These are phyloP conservation scores for Aspergillus luchuensis DNA, from an alignment of 2,329 filamentous ascomycete species.

Conservation along the genomic window DNA sequence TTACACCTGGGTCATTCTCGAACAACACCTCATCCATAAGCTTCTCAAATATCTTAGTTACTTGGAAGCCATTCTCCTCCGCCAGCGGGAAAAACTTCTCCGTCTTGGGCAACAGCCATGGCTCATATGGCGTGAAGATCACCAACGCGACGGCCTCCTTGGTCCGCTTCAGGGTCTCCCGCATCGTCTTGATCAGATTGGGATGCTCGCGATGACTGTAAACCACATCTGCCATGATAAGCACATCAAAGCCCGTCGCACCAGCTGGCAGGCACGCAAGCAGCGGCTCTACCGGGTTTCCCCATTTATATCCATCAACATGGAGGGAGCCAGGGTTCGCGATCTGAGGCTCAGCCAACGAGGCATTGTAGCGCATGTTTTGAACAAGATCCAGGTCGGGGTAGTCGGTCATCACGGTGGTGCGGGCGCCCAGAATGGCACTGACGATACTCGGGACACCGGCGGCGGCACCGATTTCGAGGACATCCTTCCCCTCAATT, in stretches of 20 bases:
- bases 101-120: slow-evolving; percentile 85
- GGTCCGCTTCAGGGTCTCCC: slow-evolving; percentile 62
- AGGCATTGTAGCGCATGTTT: slow-evolving; percentile 76
- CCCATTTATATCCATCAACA: slow-evolving; percentile 82
- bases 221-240: slow-evolving; percentile 84
- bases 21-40: slow-evolving; percentile 86
- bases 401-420: slow-evolving; percentile 80
- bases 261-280: slow-evolving; percentile 57
- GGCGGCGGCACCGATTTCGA: slow-evolving; percentile 87
- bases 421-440: slow-evolving; percentile 69
- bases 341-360: slow-evolving; percentile 53
- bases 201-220: slow-evolving; percentile 89
- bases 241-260: slow-evolving; percentile 66
- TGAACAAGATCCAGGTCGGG: slow-evolving; percentile 80
- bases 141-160: slow-evolving; percentile 69
- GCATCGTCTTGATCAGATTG: slow-evolving; percentile 73
- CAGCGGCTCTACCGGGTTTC: slow-evolving; percentile 62
- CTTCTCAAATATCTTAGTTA: slow-evolving; percentile 78
- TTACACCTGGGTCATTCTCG: slow-evolving; percentile 76
- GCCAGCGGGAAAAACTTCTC: slow-evolving; percentile 82
- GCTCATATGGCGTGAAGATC: slow-evolving; percentile 92
- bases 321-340: slow-evolving; percentile 50
- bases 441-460: slow-evolving; percentile 81
- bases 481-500: slow-evolving; percentile 68
- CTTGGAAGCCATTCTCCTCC: slow-evolving; percentile 68